Evolutionary conservation across 176 grass and related monocot species (phyloP).

Genomic region (Zoysia pacifica): DNA sequence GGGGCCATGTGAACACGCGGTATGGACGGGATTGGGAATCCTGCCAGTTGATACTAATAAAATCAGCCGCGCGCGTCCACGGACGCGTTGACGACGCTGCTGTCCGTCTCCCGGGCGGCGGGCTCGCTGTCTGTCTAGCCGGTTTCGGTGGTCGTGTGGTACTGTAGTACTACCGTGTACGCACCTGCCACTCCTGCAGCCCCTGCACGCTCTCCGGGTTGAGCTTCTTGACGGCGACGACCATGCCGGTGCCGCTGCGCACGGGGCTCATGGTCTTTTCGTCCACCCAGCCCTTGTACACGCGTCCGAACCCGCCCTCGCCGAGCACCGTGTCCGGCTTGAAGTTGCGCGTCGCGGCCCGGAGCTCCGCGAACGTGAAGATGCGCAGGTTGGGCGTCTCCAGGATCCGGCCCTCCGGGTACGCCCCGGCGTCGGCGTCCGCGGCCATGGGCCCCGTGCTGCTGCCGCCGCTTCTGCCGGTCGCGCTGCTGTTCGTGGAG

Average conservation of each 20-base stretch:
- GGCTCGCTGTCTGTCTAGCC: background rate
- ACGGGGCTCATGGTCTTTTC: conserved; percentile 60
- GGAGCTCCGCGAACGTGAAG: conserved; percentile 66
- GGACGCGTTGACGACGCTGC: background rate
- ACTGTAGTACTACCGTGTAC: background rate
- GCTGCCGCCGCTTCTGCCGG: conserved; percentile 11
- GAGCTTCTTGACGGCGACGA: conserved; percentile 80
- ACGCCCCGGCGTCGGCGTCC: background rate
- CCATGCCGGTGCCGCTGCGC: conserved; percentile 59
- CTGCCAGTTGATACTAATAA: background rate
- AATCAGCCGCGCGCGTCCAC: background rate
- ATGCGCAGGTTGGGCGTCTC: conserved; percentile 60
- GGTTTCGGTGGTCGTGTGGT: background rate
- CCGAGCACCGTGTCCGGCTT: conserved; percentile 60
- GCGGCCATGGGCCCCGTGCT: background rate
- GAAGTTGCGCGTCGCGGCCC: conserved; percentile 63
- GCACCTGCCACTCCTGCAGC: conserved; percentile 78
- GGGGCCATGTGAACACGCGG: conserved; percentile 40
- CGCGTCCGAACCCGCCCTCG: conserved; percentile 80
- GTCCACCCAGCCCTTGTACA: conserved; percentile 88
- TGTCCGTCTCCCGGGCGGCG: too few relatives aligned
- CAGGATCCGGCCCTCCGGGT: conserved; percentile 64
- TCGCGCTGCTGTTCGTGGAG: conserved; percentile 27
- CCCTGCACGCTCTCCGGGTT: conserved; percentile 79
- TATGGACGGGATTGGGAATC: conserved; percentile 19